Base-by-base conservation (phyloP, 2,329 filamentous ascomycete genomes). In the Xylaria sp. region DNA sequence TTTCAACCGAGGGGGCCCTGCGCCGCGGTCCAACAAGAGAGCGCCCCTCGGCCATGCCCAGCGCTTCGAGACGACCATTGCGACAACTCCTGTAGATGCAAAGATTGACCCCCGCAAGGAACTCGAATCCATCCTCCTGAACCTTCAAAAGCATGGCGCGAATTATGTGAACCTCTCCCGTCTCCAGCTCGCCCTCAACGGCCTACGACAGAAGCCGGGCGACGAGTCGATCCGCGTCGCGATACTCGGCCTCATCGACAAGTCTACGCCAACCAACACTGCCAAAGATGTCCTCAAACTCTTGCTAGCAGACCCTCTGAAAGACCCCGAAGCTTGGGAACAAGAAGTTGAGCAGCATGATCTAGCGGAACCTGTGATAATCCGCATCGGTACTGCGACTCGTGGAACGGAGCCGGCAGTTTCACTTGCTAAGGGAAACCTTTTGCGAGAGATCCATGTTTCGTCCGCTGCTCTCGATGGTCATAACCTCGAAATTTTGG, bases 281-380 rank as follows among this genome's bases (percentile, higher is more conserved):
- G 88, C 89, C 3, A 86, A 86, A 71, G 81, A 83, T 61, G 80
- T 97, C 8, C 82, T 93, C 46, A 85, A 87, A 41, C 79, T 93
- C 35, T 76, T 92, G 11, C 78, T 93, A 1, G 88, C 89, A 2
- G 90, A 93, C 74, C 89, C 90, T 4, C 76, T 93, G 66, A 81
- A 81, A 37, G 76, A 83, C 4, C 82, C 85, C 65, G 82, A 87
- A 66, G 75, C 80, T 25, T 93, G 90, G 90, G 90, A 93, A 75
- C 78, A 79, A 70, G 79, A 86, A 60, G 73, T 93, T 61, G 80
- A 83, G 11, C 71, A 73, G 11, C 80, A 83, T 62, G 80, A 84
- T 65, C 74, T 79, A 27, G 74, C 77, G 29, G 80, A 80, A 62
- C 88, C 89, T 2, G 74, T 93, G 58, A 78, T 93, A 17, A 81